Base-by-base conservation (phyloP, 2,329 filamentous ascomycete genomes). In the Neopestalotiopsis sp. region DNA sequence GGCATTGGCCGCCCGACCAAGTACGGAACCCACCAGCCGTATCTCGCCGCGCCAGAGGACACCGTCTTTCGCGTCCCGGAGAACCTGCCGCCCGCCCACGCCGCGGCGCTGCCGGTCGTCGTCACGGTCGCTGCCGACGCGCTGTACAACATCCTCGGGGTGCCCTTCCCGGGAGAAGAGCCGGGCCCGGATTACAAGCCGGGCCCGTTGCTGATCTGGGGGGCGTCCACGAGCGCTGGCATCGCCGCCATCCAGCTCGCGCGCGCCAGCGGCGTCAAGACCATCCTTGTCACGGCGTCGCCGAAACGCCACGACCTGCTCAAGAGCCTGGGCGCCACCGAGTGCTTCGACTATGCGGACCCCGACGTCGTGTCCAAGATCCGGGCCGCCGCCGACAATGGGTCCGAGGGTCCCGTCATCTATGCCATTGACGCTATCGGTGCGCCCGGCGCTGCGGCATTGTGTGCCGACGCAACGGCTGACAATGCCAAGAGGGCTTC, bases 211-310 rank as follows among this genome's bases (percentile, higher is more conserved):
- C 68, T 82, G 17, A 74, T 82, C 58, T 82, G 81, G 81, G 81
- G 80, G n/a, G 81, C 78, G 7, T 76, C 75, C 4, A 76, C 76
- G 1, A 75, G 74, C 53, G 79, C 82, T 1, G 81, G 81, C 7
- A 70, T 74, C 38, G 75, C 74, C 28, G 78, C 78, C 5, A 75
- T 82, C 17, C 80, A 82, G 64, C 69, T 81, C 1, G 80, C 79
- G 0, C 72, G 70, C 5, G 76, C 76, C 0, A 75, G 77, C 1
- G 81, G 80, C 2, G 70, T 73, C 5, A 69, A 68, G 0, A 73
- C 74, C 13, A 79, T 83, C 17, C 73, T 81, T 30, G 76, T 77
- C 1, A 81, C 80, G 0, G 76, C 77, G 0, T 78, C 76, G 6
- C 64, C 72, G 3, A 73, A 73, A 61, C 79, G 80, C 14, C 78